Evolutionary conservation across 345 rosid genomes (phyloP).

Genomic region (Syzygium aqueum): DNA sequence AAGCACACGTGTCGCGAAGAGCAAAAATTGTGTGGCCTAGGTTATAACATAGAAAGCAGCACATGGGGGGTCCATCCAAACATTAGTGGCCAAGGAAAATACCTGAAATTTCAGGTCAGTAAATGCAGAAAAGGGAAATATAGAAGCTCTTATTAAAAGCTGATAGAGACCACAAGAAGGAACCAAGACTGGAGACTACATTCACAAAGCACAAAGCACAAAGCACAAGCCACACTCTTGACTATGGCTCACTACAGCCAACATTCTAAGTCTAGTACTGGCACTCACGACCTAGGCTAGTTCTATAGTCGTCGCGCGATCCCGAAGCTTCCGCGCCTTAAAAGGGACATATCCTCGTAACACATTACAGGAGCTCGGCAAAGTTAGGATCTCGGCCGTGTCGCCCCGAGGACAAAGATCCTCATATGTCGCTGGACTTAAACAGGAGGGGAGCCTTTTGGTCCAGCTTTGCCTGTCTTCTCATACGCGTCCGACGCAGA

Average conservation of each 20-base stretch:
- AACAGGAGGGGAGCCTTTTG: conserved; percentile 76
- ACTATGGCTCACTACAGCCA: neutral
- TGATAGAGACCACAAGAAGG: neutral
- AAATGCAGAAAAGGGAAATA: neutral
- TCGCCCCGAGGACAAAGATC: neutral
- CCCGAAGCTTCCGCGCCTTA: neutral
- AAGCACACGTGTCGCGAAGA: too few species aligned
- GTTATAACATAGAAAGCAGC: neutral
- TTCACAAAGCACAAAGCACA: neutral
- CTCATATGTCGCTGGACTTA: conserved; percentile 58
- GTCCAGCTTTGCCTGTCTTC: conserved; percentile 58
- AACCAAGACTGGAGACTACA: neutral
- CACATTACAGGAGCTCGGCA: neutral
- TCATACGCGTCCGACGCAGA: conserved; percentile 71
- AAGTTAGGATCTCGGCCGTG: neutral
- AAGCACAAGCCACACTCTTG: neutral
- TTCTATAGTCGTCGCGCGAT: neutral
- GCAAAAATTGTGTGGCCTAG: neutral
- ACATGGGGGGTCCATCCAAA: neutral
- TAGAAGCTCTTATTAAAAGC: neutral
- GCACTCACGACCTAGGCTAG: neutral
- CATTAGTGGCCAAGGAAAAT: neutral
- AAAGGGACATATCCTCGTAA: neutral
- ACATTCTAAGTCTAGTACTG: neutral
- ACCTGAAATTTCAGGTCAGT: neutral